Base-by-base conservation (phyloP, 257 asterid species). In the Solanum stenotomum region DNA sequence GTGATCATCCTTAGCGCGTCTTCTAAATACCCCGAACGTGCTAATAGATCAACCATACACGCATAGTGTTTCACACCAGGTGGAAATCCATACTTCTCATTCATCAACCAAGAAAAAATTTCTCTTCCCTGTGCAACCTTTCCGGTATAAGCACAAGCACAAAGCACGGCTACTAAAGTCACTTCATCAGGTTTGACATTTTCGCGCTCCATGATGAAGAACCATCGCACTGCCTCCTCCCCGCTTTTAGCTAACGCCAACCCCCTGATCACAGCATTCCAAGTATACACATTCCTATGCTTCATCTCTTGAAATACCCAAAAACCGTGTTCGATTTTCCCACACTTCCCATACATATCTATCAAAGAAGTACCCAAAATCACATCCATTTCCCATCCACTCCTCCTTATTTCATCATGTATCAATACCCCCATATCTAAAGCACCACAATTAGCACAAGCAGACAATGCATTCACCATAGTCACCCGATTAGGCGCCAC, bases 351-450 rank as follows among this genome's bases (percentile, higher is more conserved):
- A 44, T 93, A 96, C 98, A 96, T 93, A 82, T 91, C 92, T 38
- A 96, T 88, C 92, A 94, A 92, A 2, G 98, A 89, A 78, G 96
- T 96, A 6, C 98, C 98, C 88, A 96, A 89, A 87, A 93, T 93
- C 87, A 92, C 94, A 89, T 96, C 98, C 91, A 96, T 25, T 13
- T 89, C 90, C 98, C 98, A 95, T 8, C 89, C 89, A 14, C 83
- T 90, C 78, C 65, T 89, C 87, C 84, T 92, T 89, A 95, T 91
- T 71, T 67, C 89, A 31, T 93, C 93, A 23, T 94, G 94, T 38
- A 94, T 87, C 95, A 96, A 94, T 68, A 89, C 83, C 11, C 98
- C 98, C 84, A 87, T 86, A 29, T 94, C 93, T 81, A 93, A 84
- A 1, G 91, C 96, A 85, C 95, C 95, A 10, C 22, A 18, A 56